Conservation (phyloP, 371 early-diverging fungal genomes). For the Capniomyces stellatus region DNA sequence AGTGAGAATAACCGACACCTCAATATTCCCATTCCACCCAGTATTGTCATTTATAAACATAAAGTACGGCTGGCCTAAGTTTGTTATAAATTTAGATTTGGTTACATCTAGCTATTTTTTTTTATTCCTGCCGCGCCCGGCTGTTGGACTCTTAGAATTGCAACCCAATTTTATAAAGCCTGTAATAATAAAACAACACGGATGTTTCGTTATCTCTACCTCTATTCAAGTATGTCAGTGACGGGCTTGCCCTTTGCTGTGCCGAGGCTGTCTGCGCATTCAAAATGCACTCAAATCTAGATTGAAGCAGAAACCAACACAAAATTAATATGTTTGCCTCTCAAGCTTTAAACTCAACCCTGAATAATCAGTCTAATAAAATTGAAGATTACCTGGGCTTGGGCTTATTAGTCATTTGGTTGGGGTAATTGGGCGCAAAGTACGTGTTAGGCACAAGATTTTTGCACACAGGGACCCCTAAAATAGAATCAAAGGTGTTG, state of each 20-base stretch:
- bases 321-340: no score
- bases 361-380: no score
- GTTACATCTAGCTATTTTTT: neutral
- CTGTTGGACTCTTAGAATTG: no score
- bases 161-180: no score
- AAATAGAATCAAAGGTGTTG: neutral
- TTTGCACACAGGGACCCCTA: neutral
- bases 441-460: neutral
- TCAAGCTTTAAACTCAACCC: no score
- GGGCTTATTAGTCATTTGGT: neutral
- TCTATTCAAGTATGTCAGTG: conserved; percentile 22
- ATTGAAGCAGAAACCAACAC: no score
- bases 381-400: neutral
- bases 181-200: no score
- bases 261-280: conserved; percentile 21
- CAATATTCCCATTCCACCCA: conserved; percentile 15
- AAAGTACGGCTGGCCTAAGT: conserved; percentile 14
- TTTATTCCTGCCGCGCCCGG: no score
- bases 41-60: conserved; percentile 9
- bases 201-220: no score
- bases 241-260: conserved; percentile 13
- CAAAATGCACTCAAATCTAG: conserved; percentile 13
- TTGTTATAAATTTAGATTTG: neutral
- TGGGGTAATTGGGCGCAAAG: neutral
- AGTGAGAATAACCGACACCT: conserved; percentile 39